Percentiles rank a stretch among this genome's conserved stretches.
Conservation (phyloP, 2,329 filamentous ascomycete species). For the Mariannaea elegans region DNA sequence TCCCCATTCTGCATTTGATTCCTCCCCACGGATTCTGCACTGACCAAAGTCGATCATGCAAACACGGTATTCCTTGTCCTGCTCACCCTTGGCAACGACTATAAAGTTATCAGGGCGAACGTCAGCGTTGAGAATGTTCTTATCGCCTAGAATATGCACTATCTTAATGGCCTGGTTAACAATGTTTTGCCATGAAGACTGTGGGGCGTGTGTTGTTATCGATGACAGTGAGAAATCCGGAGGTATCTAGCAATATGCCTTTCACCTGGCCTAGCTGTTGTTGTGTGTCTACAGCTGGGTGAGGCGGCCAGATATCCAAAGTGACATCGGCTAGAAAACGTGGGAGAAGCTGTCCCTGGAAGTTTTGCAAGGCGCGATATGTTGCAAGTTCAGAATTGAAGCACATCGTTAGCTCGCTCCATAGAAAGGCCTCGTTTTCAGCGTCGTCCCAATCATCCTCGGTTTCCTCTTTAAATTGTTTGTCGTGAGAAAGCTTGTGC, state of each 20-base stretch:
- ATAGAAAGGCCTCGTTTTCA: constrained; percentile 31
- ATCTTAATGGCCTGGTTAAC: constrained; percentile 32
- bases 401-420: background rate
- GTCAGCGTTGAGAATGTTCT: constrained; percentile 37
- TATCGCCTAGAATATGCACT: constrained; percentile 30
- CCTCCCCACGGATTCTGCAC: constrained; percentile 28
- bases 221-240: constrained; percentile 22
- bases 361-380: constrained; percentile 24
- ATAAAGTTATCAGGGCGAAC: constrained; percentile 38
- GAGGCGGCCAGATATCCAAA: constrained; percentile 8
- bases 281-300: background rate
- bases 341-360: constrained; percentile 33
- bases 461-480: background rate
- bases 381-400: constrained; percentile 27
- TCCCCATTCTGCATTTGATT: constrained; percentile 34
- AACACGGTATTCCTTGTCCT: constrained; percentile 13
- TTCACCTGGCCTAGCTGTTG: constrained; percentile 16
- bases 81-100: constrained; percentile 8
- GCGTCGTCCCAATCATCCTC: constrained; percentile 28
- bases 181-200: constrained; percentile 27
- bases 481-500: background rate
- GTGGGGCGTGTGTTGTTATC: constrained; percentile 8
- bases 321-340: constrained; percentile 21
- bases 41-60: constrained; percentile 41
- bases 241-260: constrained; percentile 35